Base-by-base conservation (phyloP, 148 eudicot species). In the Vaccinium darrowii region DNA sequence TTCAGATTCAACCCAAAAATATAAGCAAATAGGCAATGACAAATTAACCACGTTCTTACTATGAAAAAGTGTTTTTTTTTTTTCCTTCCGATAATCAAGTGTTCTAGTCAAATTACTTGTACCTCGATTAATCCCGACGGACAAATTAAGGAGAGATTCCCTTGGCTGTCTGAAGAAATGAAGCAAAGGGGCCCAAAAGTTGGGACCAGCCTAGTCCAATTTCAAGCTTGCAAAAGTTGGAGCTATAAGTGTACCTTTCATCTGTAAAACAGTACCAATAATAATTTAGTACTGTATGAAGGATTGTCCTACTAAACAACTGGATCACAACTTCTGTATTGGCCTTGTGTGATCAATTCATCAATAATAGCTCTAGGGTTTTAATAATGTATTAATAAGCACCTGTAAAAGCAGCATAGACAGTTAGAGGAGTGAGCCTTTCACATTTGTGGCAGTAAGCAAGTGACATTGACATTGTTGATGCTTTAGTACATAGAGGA, bases 141-240 rank as follows among this genome's bases (percentile, higher is more conserved):
- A 43, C 47, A 43, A 43, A 43, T 43, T 43, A 43, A 43, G 47
- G 47, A 43, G 47, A 5, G 5, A 43, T 43, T 43, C 47, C 23
- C 3, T 19, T 19, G n/a, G 69, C 69, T 63, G 27, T 63, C 69
- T 25, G 23, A 63, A 25, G 23, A 56, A 62, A 65, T 23, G 33
- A 14, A 65, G 72, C 72, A 65, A 19, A 23, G 23, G 72, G 30
- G 11, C 23, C 74, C 18, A 27, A 69, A 13, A 69, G 8, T 30
- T 69, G 13, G 74, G 74, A 69, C 74, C 74, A 69, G 30, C 18
- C 74, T 69, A 69, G 74, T 27, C 16, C 16, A 69, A 69, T 69
- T 69, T 69, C 74, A 69, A 69, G 39, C 13, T 30, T 15, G 7
- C 8, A 67, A 65, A 23, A 69, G 74, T 69, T 69, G 74, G 16